Conservation (phyloP, 1,139 yeast species). For the Kodamaea arcana region DNA sequence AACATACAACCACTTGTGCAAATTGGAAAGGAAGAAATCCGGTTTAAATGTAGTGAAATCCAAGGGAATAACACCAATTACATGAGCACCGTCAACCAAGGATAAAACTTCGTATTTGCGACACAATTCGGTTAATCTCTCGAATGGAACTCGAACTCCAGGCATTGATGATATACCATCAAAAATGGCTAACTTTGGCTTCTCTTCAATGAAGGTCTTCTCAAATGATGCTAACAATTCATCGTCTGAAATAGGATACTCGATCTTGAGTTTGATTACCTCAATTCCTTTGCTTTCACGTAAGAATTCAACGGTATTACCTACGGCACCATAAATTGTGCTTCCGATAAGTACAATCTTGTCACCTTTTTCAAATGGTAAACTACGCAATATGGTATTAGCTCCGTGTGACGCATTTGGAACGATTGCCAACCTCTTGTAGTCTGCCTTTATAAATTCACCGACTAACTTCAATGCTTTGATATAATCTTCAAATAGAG, state of each 20-base stretch:
- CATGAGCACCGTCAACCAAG: conserved; percentile 71
- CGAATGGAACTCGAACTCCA: conserved; percentile 56
- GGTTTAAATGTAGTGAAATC: conserved; percentile 46
- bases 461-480: conserved; percentile 33
- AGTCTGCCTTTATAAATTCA: conserved; percentile 40
- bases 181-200: conserved; percentile 44
- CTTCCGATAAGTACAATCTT: conserved; percentile 42
- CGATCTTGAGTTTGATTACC: conserved; percentile 39
- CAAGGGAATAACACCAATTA: conserved; percentile 53
- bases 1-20: conserved; percentile 66
- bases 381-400: conserved; percentile 55
- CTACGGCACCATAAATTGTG: conserved; percentile 58
- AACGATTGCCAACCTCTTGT: conserved; percentile 44
- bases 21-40: conserved; percentile 59
- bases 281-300: conserved; percentile 40
- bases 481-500: conserved; percentile 21
- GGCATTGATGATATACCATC: conserved; percentile 68
- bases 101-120: conserved; percentile 46
- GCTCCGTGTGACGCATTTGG: conserved; percentile 62
- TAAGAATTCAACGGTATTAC: conserved; percentile 49
- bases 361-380: conserved; percentile 53
- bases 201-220: conserved; percentile 20
- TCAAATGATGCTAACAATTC: conserved; percentile 43
- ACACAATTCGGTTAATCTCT: conserved; percentile 45
- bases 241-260: conserved; percentile 47